These are phyloP conservation scores for Xerocomellus intermedius DNA, from an alignment of 768 basidiomycete genomes.

Conservation along the genomic window DNA sequence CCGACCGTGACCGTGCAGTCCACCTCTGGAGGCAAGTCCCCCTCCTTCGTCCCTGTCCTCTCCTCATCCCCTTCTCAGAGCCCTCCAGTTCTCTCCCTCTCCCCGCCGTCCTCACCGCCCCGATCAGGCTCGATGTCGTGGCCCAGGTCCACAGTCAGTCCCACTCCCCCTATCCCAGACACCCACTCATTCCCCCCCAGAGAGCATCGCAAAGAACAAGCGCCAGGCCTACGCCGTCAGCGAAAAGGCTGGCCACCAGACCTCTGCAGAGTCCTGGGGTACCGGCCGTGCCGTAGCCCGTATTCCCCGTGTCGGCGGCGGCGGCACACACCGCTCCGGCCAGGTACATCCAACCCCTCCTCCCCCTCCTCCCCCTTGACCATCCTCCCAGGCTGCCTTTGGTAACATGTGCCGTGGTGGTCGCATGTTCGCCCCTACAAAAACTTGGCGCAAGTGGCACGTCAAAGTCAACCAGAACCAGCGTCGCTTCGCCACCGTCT, in stretches of 20 bases:
- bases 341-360: slow-evolving; percentile 49
- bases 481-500: slow-evolving; percentile 95
- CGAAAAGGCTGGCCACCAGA: slow-evolving; percentile 99
- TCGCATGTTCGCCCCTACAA: slow-evolving; percentile 99
- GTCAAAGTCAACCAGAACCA: slow-evolving; percentile 99
- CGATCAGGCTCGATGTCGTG: slow-evolving; percentile 98
- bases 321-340: slow-evolving; percentile 97
- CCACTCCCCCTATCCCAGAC: background rate
- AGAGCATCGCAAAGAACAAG: slow-evolving; percentile 97
- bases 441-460: slow-evolving; percentile 99
- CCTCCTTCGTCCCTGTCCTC: background rate
- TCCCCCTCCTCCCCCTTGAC: background rate
- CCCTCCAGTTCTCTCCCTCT: slow-evolving; percentile 86
- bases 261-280: slow-evolving; percentile 99
- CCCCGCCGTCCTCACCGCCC: slow-evolving; percentile 95
- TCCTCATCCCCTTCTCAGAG: slow-evolving; percentile 47
- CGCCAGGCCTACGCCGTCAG: slow-evolving; percentile 96
- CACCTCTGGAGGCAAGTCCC: slow-evolving; percentile 57
- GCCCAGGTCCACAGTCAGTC: slow-evolving; percentile 97
- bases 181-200: slow-evolving; percentile 40
- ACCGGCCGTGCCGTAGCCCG: slow-evolving; percentile 99
- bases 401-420: slow-evolving; percentile 99
- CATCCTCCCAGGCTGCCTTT: slow-evolving; percentile 76
- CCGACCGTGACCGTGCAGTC: slow-evolving; percentile 87
- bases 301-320: slow-evolving; percentile 99